phyloP scores from a whole-genome alignment of 345 rosid genomes.

The Gossypium australe region DNA sequence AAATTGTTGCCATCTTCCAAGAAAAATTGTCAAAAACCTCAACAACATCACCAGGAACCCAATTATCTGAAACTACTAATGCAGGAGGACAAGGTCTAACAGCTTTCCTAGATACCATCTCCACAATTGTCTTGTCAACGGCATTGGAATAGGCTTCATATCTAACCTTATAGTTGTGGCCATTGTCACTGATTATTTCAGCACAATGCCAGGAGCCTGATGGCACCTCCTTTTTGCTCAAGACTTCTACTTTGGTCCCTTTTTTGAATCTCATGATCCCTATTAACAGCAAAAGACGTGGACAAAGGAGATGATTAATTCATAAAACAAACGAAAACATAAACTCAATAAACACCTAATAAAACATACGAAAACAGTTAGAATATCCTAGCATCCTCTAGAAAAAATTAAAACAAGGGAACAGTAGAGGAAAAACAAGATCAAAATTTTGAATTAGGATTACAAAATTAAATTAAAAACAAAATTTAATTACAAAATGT shows the following conservation, averaged over 20 bases:
- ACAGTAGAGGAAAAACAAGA: neutral
- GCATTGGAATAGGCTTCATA: slow-evolving; percentile 31
- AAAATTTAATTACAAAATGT: neutral
- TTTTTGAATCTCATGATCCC: slow-evolving; percentile 50
- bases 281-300: slow-evolving; percentile 16
- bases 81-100: slow-evolving; percentile 59
- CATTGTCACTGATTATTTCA: slow-evolving; percentile 61
- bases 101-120: slow-evolving; percentile 48
- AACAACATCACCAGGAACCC: slow-evolving; percentile 67
- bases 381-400: neutral
- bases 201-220: slow-evolving; percentile 73
- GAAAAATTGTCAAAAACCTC: slow-evolving; percentile 57
- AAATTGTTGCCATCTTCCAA: slow-evolving; percentile 79
- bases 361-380: neutral
- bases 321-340: slow-evolving; percentile 4
- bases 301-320: slow-evolving; percentile 11
- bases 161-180: slow-evolving; percentile 50
- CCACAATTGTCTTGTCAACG: slow-evolving; percentile 18
- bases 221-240: slow-evolving; percentile 49
- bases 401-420: neutral
- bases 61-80: slow-evolving; percentile 29
- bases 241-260: slow-evolving; percentile 67
- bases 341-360: neutral
- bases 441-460: neutral
- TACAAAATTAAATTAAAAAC: neutral